Percentiles rank a stretch among this genome's conserved stretches.
Conservation (phyloP, 129 eudicot species). For the Glebionis coronaria region DNA sequence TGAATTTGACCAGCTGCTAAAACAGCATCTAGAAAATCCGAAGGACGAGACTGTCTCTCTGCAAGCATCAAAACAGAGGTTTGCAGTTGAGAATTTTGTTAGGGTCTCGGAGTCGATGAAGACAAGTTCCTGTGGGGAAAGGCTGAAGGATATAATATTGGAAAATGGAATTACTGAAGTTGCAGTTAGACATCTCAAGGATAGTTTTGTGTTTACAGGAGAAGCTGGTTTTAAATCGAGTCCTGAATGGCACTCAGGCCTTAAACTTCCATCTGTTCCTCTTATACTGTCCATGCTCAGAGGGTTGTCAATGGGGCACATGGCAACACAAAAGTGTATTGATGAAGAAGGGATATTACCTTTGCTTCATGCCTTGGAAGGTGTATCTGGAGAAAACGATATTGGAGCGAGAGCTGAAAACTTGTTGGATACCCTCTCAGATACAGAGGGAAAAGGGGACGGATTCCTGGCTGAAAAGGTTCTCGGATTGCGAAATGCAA, state of each 20-base stretch:
- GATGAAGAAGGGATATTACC: slow-evolving; percentile 85
- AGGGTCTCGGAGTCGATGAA: slow-evolving; percentile 96
- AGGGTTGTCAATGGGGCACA: slow-evolving; percentile 94
- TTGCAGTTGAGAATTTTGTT: slow-evolving; percentile 85
- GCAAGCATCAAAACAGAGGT: slow-evolving; percentile 69
- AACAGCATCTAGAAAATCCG: slow-evolving; percentile 55
- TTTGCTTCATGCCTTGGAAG: slow-evolving; percentile 90
- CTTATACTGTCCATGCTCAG: slow-evolving; percentile 91
- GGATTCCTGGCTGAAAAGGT: slow-evolving; percentile 78
- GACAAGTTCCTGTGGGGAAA: slow-evolving; percentile 93
- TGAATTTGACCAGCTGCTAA: slow-evolving; percentile 73
- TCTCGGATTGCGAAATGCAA: slow-evolving; percentile 68
- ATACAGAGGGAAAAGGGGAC: slow-evolving; percentile 80
- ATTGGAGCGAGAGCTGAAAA: slow-evolving; percentile 98
- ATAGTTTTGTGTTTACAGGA: slow-evolving; percentile 70
- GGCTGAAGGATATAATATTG: slow-evolving; percentile 88
- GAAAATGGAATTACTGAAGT: slow-evolving; percentile 75
- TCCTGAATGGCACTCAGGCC: slow-evolving; percentile 64
- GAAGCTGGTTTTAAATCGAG: slow-evolving; percentile 74
- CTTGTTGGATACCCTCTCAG: slow-evolving; percentile 88
- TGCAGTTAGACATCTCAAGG: slow-evolving; percentile 67
- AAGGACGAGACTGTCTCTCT: slow-evolving; percentile 72
- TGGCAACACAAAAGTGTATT: slow-evolving; percentile 76
- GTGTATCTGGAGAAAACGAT: slow-evolving; percentile 96
- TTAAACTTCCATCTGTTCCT: slow-evolving; percentile 86